phyloP scores from a whole-genome alignment of 257 asterid genomes.

The Solanum tarijense region DNA sequence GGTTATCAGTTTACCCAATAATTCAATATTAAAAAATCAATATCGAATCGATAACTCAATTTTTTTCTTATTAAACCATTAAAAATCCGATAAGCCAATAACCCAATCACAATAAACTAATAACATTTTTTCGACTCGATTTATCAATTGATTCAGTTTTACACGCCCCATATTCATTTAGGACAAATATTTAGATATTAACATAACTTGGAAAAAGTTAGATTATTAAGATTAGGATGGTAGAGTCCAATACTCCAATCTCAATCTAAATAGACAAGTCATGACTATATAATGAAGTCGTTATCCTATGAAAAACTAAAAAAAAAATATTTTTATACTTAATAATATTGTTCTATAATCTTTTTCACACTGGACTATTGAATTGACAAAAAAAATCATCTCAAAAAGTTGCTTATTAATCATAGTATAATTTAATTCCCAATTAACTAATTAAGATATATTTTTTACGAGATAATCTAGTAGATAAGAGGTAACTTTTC shows the following conservation, averaged over 20 bases:
- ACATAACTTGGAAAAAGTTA: not conserved
- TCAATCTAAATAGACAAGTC: not conserved
- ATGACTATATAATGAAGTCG: not conserved
- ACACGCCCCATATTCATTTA: not conserved
- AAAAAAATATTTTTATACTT: not conserved
- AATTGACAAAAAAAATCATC: no score
- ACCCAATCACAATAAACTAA: not conserved
- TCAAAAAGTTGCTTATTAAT: no score
- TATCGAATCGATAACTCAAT: accelerated
- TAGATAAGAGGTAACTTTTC: no score
- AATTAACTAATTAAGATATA: not conserved
- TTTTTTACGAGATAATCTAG: no score
- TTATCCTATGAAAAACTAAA: not conserved
- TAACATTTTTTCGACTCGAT: no score
- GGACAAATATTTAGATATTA: not conserved
- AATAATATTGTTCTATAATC: not conserved
- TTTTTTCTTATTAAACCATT: not conserved
- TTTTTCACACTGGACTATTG: not conserved
- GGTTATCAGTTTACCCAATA: no score
- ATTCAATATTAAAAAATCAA: no score
- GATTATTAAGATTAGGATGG: not conserved
- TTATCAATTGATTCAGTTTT: no score
- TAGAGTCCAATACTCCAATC: not conserved
- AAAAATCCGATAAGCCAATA: no score
- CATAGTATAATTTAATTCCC: no score